These are phyloP conservation scores for Stachybotrys chartarum DNA, from an alignment of 2,329 filamentous ascomycete species.

Conservation along the genomic window DNA sequence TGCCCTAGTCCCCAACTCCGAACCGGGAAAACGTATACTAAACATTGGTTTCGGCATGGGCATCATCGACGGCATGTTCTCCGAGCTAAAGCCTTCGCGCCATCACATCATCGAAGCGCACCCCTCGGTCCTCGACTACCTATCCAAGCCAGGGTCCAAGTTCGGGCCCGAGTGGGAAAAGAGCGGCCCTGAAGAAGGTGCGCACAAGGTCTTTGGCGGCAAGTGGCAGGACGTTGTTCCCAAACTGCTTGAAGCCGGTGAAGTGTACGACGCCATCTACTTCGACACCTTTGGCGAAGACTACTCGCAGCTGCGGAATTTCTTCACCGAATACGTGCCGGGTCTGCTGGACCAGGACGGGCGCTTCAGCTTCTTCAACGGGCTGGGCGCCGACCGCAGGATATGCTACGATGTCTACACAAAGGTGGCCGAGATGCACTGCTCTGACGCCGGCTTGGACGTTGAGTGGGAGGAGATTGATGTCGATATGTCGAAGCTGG, in stretches of 20 bases:
- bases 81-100: constrained; percentile 54
- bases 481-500: constrained; percentile 61
- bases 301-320: constrained; percentile 74
- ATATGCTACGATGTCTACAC: constrained; percentile 97
- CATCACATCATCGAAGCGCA: constrained; percentile 89
- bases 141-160: constrained; percentile 39
- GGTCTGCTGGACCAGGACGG: constrained; percentile 65
- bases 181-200: constrained; percentile 52
- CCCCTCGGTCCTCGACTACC: constrained; percentile 63
- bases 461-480: constrained; percentile 75
- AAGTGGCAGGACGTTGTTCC: constrained; percentile 78
- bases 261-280: constrained; percentile 82
- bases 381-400: constrained; percentile 83
- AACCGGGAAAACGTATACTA: constrained; percentile 58
- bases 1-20: constrained; percentile 44
- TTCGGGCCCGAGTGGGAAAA: constrained; percentile 52
- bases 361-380: constrained; percentile 82
- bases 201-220: constrained; percentile 61
- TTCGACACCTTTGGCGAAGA: constrained; percentile 98
- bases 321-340: constrained; percentile 84
- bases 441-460: constrained; percentile 83
- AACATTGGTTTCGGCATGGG: constrained; percentile 92
- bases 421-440: constrained; percentile 84
- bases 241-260: constrained; percentile 57
- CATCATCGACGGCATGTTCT: constrained; percentile 74